Evolutionary conservation across 768 basidiomycete genomes (phyloP).

Genomic region (Lentinula edodes): DNA sequence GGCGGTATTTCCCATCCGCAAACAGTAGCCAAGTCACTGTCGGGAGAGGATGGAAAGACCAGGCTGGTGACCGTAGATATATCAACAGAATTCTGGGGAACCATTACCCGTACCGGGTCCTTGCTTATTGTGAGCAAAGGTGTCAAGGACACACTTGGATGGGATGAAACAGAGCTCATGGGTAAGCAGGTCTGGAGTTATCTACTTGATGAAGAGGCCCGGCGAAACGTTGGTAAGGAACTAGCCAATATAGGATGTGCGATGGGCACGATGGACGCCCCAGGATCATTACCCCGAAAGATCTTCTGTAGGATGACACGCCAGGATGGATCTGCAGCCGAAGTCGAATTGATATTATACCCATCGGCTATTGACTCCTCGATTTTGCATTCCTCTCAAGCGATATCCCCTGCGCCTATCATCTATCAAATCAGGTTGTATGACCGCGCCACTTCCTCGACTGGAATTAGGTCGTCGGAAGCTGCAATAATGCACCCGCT

Average conservation of each 20-base stretch:
- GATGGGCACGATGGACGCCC: constrained; percentile 19
- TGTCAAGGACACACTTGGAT: constrained; percentile 62
- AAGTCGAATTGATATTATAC: constrained; percentile 31
- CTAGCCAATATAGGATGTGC: constrained; percentile 15
- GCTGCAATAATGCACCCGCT: constrained; percentile 11
- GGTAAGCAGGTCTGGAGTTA: constrained; percentile 41
- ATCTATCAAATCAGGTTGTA: constrained; percentile 31
- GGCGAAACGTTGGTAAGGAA: constrained; percentile 17
- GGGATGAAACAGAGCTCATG: constrained; percentile 46
- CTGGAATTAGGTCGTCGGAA: neutral
- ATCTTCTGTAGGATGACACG: constrained; percentile 29
- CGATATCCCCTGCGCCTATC: constrained; percentile 28
- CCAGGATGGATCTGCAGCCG: constrained; percentile 10
- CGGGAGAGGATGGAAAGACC: constrained; percentile 4
- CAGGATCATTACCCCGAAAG: constrained; percentile 16
- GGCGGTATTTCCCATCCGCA: constrained; percentile 36
- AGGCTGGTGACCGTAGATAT: constrained; percentile 8
- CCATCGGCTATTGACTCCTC: constrained; percentile 20
- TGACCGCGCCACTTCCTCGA: neutral
- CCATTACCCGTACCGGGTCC: constrained; percentile 37
- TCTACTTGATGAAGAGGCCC: constrained; percentile 19
- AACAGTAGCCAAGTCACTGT: neutral
- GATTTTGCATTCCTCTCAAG: constrained; percentile 6
- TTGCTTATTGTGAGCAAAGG: constrained; percentile 46
- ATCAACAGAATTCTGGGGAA: constrained; percentile 48